A percentile compares a stretch with the other conserved stretches of the same genome.
phyloP scores from a whole-genome alignment of 225 moss, liverwort and hornwort genomes.

The Sphagnum tenellum region DNA sequence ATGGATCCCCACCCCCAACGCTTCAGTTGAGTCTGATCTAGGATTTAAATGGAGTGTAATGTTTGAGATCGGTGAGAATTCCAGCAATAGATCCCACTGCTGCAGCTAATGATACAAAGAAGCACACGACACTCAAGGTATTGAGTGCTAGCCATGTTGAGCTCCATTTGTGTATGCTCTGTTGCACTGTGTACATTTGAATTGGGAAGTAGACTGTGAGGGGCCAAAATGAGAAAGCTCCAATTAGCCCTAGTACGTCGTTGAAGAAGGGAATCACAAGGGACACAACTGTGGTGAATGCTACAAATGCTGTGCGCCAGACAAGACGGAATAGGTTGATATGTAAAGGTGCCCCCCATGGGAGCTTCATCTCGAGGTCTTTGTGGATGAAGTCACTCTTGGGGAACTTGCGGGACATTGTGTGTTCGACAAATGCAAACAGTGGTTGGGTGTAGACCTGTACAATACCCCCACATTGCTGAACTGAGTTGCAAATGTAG shows the following conservation, averaged over 20 bases:
- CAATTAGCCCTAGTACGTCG: conserved; percentile 60
- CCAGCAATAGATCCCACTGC: conserved; percentile 42
- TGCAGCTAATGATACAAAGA: conserved; percentile 44
- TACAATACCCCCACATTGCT: too few species aligned
- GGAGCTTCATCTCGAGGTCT: conserved; percentile 20
- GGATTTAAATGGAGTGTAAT: conserved; percentile 36
- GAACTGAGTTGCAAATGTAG: too few species aligned
- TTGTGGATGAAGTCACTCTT: conserved; percentile 34
- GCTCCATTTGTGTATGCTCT: conserved; percentile 22
- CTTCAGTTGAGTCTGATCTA: too few species aligned
- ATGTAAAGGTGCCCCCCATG: conserved; percentile 33
- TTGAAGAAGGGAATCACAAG: conserved; percentile 81
- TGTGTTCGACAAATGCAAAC: conserved; percentile 47
- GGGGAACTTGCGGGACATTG: conserved; percentile 35
- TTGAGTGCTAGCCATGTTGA: conserved; percentile 37
- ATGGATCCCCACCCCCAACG: too few species aligned
- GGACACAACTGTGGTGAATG: conserved; percentile 47
- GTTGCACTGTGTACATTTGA: conserved; percentile 51
- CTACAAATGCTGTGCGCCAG: conserved; percentile 71
- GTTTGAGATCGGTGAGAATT: conserved; percentile 34
- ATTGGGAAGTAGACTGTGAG: conserved; percentile 72
- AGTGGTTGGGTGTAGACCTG: conserved; percentile 68
- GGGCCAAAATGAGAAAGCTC: conserved; percentile 73
- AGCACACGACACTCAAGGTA: conserved; percentile 27
- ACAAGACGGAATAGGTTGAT: conserved; percentile 54